Base-by-base conservation (phyloP, 2,329 filamentous ascomycete species). In the Neonectria coccinea region DNA sequence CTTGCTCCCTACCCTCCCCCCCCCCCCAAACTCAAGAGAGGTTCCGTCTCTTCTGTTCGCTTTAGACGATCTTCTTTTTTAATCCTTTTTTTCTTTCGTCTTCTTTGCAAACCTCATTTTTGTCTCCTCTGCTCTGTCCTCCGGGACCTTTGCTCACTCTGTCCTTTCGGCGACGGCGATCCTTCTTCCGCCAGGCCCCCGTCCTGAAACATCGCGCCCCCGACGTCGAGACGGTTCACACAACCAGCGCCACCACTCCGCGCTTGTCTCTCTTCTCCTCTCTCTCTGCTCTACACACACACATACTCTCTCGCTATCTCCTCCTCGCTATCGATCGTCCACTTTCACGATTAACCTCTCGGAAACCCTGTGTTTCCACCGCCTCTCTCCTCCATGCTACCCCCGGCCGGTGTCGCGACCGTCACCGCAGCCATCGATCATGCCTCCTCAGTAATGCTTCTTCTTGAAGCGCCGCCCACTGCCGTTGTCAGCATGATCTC, bases 401-500 rank as follows among this genome's bases (percentile, higher is more conserved):
- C 72, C 39, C 70, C 73, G 29, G 18, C 69, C 10, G 66, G 65
- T 41, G 65, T 71, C 63, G 69, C 66, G 50, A 33, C 66, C 48
- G 53, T 67, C 55, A 45, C 65, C 36, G 58, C 66, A 45, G 70
- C 56, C 52, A 56, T 72, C 52, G 65, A 74, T 55, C 64, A 72
- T 70, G 69, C 65, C 41, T 67, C 68, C 36, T 70, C 66, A 57
- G 64, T 74, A 67, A 62, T 62, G 25, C 54, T 67, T 45, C 57
- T 68, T 50, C 59, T 61, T 73, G 36, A 67, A 69, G 47, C 61
- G 57, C 58, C 71, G 18, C 70, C 70, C 41, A 61, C 66, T 51
- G 62, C 64, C 27, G 54, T 60, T 52, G 42, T 77, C 65, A 65
- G 74, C 48, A 71, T 78, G 67, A 65, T 76, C n/a, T 65, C 76